Evolutionary conservation across 2,329 filamentous ascomycete species (phyloP).

Genomic region (Fusarium succisae): DNA sequence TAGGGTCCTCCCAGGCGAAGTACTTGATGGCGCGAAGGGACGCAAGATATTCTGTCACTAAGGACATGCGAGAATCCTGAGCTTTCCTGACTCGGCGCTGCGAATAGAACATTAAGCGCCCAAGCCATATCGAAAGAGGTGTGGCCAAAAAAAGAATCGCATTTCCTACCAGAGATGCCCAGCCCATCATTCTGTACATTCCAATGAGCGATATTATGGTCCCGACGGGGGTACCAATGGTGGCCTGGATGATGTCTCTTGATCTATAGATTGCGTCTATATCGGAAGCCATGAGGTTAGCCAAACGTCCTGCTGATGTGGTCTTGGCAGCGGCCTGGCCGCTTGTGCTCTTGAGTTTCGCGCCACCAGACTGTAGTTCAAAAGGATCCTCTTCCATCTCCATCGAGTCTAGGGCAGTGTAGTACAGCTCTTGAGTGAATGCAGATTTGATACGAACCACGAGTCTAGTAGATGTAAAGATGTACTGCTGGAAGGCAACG

Average conservation of each 20-base stretch:
- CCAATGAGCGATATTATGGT: conserved; percentile 59
- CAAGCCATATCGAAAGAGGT: conserved; percentile 61
- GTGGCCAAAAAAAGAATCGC: conserved; percentile 57
- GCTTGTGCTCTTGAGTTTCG: conserved; percentile 41
- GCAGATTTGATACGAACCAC: conserved; percentile 65
- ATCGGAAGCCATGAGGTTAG: conserved; percentile 68
- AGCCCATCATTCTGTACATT: conserved; percentile 65
- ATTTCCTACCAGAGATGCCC: conserved; percentile 63
- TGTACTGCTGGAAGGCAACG: conserved; percentile 64
- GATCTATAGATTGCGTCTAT: conserved; percentile 63
- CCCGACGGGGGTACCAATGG: conserved; percentile 57
- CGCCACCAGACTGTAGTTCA: conserved; percentile 36
- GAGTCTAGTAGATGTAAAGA: conserved; percentile 66
- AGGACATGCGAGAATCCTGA: conserved; percentile 65
- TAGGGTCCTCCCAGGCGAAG: conserved; percentile 67
- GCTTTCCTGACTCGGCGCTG: conserved; percentile 63
- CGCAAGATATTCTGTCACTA: conserved; percentile 65
- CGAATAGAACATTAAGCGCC: conserved; percentile 58
- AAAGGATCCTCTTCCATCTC: conserved; percentile 66
- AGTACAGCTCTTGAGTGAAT: conserved; percentile 67
- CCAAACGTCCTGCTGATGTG: conserved; percentile 60
- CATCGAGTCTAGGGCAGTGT: conserved; percentile 64
- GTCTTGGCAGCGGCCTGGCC: conserved; percentile 45
- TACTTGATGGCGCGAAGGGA: conserved; percentile 69
- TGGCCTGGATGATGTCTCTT: conserved; percentile 60